A percentile compares a stretch with the other conserved stretches of the same genome.
Evolutionary conservation across 208 protist genomes (phyloP).

Genomic region (Leishmania arabica): DNA sequence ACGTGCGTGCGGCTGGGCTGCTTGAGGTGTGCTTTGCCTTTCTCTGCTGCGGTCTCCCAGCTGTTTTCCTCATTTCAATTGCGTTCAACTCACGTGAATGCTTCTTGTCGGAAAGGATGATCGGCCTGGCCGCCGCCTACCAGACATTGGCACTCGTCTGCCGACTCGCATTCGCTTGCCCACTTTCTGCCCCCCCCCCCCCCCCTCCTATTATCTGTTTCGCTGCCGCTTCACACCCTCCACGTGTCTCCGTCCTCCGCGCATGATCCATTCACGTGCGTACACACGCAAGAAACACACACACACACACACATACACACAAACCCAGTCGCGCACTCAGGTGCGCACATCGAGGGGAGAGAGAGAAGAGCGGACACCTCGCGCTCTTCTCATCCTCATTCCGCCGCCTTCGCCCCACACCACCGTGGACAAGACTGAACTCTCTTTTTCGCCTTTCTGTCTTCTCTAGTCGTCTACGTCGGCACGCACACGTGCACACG

Average conservation of each 20-base stretch:
- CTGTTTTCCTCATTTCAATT: background rate
- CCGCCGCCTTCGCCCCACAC: background rate
- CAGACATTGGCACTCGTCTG: background rate
- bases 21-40: constrained; percentile 2
- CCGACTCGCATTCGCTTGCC: background rate
- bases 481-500: background rate
- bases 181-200: background rate
- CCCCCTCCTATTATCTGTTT: background rate
- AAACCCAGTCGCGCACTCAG: constrained; percentile 2
- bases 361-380: background rate
- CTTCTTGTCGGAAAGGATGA: background rate
- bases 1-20: background rate
- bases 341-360: constrained; percentile 5
- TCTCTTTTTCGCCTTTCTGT: background rate
- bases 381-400: background rate
- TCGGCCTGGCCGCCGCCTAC: background rate
- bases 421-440: too few species aligned
- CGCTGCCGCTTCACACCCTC: background rate
- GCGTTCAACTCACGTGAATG: background rate
- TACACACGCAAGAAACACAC: background rate
- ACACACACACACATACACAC: background rate
- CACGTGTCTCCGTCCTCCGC: background rate
- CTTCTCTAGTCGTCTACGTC: background rate
- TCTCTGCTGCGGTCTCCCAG: background rate
- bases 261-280: background rate